Base-by-base conservation (phyloP, 2,329 filamentous ascomycete genomes). In the Exophiala xenobiotica region DNA sequence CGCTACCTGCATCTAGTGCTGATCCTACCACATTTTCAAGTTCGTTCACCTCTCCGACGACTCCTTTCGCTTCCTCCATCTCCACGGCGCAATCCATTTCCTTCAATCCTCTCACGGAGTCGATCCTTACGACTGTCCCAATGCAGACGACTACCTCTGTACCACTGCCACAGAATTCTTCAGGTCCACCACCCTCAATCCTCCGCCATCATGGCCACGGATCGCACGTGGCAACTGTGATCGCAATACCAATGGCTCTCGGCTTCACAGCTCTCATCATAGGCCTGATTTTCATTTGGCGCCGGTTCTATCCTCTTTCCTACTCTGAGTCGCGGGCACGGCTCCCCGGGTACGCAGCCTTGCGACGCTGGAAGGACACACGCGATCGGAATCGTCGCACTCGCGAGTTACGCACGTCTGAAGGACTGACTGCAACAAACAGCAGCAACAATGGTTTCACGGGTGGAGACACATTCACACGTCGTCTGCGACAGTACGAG, bases 401-500 rank as follows among this genome's bases (percentile, higher is more conserved):
- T 26, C 38, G 35, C 18, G 31, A 14, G 20, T 18, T 19, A 29
- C 49, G 20, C 39, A 46, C 31, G 33, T 22, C 26, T 18, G 47
- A 20, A 41, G 51, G 6, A 42, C 39, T 24, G 41, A 49, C 33
- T 49, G 39, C 5, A 31, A 45, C 24, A 48, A 51, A 14, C 27
- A 43, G 12, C 11, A 40, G 47, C 29, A 26, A 46, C 14, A 23
- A 7, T 33, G 44, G 24, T 26, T 23, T 41, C 9, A 20, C 31
- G 11, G 31, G 11, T 23, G 40, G 22, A 16, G 46, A 49, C 26
- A 52, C 49, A 12, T 55, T 46, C 22, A 19, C 19, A 4, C 49
- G 49, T 12, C 49, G 52, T 38, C 45, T 54, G 11, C 47, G 40
- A 23, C 48, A 50, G 33, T 55, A 53, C 27, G 42, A 54, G 14